Evolutionary conservation across 2,329 filamentous ascomycete genomes (phyloP), one percentile per base, ranked within the genome.

Genomic region (Orbilia ellipsospora): DNA sequence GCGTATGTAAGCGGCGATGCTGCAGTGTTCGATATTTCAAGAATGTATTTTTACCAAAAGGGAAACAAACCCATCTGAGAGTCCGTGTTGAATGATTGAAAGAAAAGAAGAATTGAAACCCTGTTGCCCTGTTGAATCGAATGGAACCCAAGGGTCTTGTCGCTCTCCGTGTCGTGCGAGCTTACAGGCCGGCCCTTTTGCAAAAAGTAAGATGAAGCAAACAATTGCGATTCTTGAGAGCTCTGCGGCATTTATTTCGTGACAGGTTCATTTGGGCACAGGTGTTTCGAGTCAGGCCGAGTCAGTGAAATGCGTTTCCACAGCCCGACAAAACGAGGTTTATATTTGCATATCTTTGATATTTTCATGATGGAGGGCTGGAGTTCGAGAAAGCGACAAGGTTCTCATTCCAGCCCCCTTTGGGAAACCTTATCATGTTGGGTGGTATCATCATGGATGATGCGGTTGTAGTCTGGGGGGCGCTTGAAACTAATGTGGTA

Each of bases 181-280:
- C 31, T 59, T 59, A 45, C 55, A 59, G 36, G 55, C 52, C 31
- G 36, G 36, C 18, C 12, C 12, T 57, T n/a, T 13, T 48, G 5
- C 5, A 18, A 18, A 40, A 10, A 20, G 40, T 59, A 45, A 44
- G 31, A 59, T 7, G 15, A 48, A 36, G 31, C 44, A n/a, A 18
- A 48, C 16, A n/a, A 48, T n/a, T 59, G 36, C 36, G 57, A 52
- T 55, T n/a, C 15, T 0, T 16, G 44, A 69, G 65, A 69, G 65
- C 65, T 69, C 65, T 69, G 65, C 65, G 65, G 65, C 65, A 69
- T 62, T 62, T 31, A 26, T 26, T 62, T 36, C n/a, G 36, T 28
- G 31, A 36, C 31, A 36, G 5, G 31, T 36, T 36, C 31, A 36
- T 36, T 36, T 36, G 10, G 10, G 31, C 31, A 36, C 1, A 36